phyloP scores from a whole-genome alignment of 768 basidiomycete genomes.

The Trichaptum fuscoviolaceum region DNA sequence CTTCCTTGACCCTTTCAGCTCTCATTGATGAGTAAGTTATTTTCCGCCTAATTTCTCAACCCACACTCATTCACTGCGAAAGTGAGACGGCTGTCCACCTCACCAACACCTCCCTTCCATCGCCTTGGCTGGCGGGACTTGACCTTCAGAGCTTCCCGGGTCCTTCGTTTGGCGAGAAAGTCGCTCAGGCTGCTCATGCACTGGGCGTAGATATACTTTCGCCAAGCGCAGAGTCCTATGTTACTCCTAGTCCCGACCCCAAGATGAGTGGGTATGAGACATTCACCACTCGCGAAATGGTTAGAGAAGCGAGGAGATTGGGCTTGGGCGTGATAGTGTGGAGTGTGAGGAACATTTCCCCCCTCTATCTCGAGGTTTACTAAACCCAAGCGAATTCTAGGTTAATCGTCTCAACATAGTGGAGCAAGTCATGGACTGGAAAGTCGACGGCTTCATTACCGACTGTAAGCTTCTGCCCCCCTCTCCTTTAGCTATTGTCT shows the following conservation, averaged over 20 bases:
- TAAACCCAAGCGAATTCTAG: slow-evolving; percentile 26
- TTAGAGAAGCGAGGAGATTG: slow-evolving; percentile 57
- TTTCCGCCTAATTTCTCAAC: background rate
- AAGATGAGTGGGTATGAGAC: slow-evolving; percentile 38
- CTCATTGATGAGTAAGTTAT: slow-evolving; percentile 54
- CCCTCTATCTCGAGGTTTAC: too few species aligned
- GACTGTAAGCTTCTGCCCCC: slow-evolving; percentile 40
- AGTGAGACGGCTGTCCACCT: slow-evolving; percentile 37
- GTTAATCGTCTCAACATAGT: slow-evolving; percentile 57
- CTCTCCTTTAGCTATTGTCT: background rate
- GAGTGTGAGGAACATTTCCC: slow-evolving; percentile 45
- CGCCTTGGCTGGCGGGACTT: slow-evolving; percentile 68
- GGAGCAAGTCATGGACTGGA: slow-evolving; percentile 54
- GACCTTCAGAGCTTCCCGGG: slow-evolving; percentile 61
- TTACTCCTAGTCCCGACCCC: slow-evolving; percentile 38
- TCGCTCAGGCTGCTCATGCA: slow-evolving; percentile 63
- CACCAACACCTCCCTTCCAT: slow-evolving; percentile 33
- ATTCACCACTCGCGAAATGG: slow-evolving; percentile 67
- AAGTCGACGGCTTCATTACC: slow-evolving; percentile 74
- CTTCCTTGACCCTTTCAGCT: slow-evolving; percentile 53
- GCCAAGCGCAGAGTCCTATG: slow-evolving; percentile 41
- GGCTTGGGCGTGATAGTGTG: slow-evolving; percentile 66
- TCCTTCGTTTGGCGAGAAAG: slow-evolving; percentile 46
- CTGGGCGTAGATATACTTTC: slow-evolving; percentile 66
- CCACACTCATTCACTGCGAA: background rate